These are phyloP conservation scores for Huntiella moniliformis DNA, from an alignment of 2,329 filamentous ascomycete genomes.

Conservation along the genomic window DNA sequence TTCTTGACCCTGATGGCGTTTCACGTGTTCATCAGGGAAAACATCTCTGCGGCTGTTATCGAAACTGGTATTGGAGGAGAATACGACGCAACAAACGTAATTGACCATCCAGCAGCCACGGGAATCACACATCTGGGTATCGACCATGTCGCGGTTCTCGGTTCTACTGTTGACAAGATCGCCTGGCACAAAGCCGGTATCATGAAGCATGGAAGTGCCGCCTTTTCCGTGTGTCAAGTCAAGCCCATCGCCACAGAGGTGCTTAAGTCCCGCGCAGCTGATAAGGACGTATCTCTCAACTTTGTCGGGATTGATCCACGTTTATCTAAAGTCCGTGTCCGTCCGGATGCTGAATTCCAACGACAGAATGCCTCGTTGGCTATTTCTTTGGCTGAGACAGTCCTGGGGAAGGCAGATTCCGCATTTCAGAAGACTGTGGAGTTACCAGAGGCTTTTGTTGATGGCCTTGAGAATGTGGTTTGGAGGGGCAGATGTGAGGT, in stretches of 20 bases:
- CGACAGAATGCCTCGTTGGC: slow-evolving; percentile 37
- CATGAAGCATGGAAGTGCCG: slow-evolving; percentile 39
- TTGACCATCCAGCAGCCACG: slow-evolving; percentile 35
- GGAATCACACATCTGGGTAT: slow-evolving; percentile 50
- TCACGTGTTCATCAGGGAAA: slow-evolving; percentile 45
- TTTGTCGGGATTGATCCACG: slow-evolving; percentile 29
- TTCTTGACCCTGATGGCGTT: slow-evolving; percentile 48
- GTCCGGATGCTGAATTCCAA: slow-evolving; percentile 37
- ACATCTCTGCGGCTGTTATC: slow-evolving; percentile 42
- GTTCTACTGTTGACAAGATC: slow-evolving; percentile 43
- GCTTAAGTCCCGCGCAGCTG: slow-evolving; percentile 29
- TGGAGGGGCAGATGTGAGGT: slow-evolving; percentile 65
- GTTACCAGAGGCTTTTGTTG: slow-evolving; percentile 45
- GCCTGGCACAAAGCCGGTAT: slow-evolving; percentile 61
- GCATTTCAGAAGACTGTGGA: slow-evolving; percentile 14
- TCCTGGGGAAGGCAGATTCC: slow-evolving; percentile 26
- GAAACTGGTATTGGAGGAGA: slow-evolving; percentile 52
- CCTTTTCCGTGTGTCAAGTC: slow-evolving; percentile 38
- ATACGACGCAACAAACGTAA: slow-evolving; percentile 49
- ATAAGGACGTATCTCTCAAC: slow-evolving; percentile 29
- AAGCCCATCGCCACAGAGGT: slow-evolving; percentile 24
- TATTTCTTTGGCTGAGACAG: slow-evolving; percentile 31
- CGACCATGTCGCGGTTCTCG: slow-evolving; percentile 47
- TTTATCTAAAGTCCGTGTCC: slow-evolving; percentile 27
- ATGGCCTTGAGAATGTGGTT: slow-evolving; percentile 55